phyloP scores from a whole-genome alignment of 1,139 yeast species.

The Pichia inconspicua region DNA sequence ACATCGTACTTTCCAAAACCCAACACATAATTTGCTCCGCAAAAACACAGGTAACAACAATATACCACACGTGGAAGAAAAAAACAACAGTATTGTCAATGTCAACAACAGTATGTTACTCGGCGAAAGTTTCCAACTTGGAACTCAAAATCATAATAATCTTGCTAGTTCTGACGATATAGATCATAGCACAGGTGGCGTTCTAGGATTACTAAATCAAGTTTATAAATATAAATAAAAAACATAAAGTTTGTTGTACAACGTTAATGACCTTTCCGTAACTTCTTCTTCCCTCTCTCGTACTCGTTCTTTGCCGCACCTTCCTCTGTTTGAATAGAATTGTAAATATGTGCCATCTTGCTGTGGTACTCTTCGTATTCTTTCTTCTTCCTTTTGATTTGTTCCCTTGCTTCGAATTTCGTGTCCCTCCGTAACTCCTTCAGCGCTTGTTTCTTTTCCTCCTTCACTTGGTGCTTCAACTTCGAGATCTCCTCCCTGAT shows the following conservation, averaged over 20 bases:
- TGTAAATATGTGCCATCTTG: conserved; percentile 81
- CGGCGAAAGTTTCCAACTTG: conserved; percentile 27
- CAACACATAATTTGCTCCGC: conserved; percentile 4
- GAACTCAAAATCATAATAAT: background rate
- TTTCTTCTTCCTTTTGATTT: conserved; percentile 67
- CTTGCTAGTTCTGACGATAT: conserved; percentile 26
- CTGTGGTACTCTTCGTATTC: conserved; percentile 75
- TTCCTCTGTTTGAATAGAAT: conserved; percentile 82
- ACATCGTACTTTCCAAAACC: conserved; percentile 5
- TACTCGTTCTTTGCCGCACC: conserved; percentile 91
- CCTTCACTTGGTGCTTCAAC: conserved; percentile 77
- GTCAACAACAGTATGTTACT: conserved; percentile 25
- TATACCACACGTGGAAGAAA: conserved; percentile 14
- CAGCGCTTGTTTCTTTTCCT: conserved; percentile 81
- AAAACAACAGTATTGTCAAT: conserved; percentile 13
- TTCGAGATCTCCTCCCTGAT: conserved; percentile 77
- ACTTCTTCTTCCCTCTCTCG: conserved; percentile 71
- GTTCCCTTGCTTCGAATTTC: conserved; percentile 79
- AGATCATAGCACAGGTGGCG: conserved; percentile 37
- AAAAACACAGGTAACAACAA: conserved; percentile 8
- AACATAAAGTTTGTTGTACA: conserved; percentile 2
- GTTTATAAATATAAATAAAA: conserved; percentile 57
- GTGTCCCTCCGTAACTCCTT: conserved; percentile 89
- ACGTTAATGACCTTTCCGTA: conserved; percentile 34
- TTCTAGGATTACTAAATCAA: conserved; percentile 75